phyloP scores from a whole-genome alignment of 1,284 basidiomycete genomes.

The Leucoagaricus sp. region DNA sequence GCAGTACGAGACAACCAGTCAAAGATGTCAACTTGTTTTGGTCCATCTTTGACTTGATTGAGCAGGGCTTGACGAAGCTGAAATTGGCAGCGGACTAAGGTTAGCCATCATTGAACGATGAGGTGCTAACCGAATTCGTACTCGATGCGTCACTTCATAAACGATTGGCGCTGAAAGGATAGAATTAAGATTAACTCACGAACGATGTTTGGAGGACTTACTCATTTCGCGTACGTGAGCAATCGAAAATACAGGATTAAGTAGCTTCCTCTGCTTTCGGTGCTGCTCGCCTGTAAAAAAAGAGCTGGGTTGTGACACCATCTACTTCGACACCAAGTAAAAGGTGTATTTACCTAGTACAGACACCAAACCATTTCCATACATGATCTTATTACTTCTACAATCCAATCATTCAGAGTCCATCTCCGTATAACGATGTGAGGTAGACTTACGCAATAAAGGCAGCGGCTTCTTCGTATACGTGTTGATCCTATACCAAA shows the following conservation, averaged over 20 bases:
- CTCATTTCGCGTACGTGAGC: conserved; percentile 44
- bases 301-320: too few relatives aligned
- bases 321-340: too few relatives aligned
- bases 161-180: conserved; percentile 29
- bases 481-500: too few relatives aligned
- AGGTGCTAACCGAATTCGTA: background rate
- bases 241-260: conserved; percentile 50
- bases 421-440: too few relatives aligned
- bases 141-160: conserved; percentile 28
- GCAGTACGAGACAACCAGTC: conserved; percentile 39
- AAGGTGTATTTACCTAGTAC: too few relatives aligned
- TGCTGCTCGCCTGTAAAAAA: conserved; percentile 36
- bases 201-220: conserved; percentile 13
- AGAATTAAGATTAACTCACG: background rate
- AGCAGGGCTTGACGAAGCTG: conserved; percentile 17
- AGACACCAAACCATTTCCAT: too few relatives aligned
- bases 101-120: too few relatives aligned
- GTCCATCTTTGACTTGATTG: conserved; percentile 19
- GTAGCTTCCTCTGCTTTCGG: conserved; percentile 44
- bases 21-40: conserved; percentile 33
- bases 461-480: too few relatives aligned
- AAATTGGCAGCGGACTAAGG: background rate
- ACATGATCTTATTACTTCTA: too few relatives aligned
- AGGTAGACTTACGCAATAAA: too few relatives aligned
- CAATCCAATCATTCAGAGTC: too few relatives aligned